Conservation (phyloP, 352 stramenopile species). For the Peronosclerospora sorghi region DNA sequence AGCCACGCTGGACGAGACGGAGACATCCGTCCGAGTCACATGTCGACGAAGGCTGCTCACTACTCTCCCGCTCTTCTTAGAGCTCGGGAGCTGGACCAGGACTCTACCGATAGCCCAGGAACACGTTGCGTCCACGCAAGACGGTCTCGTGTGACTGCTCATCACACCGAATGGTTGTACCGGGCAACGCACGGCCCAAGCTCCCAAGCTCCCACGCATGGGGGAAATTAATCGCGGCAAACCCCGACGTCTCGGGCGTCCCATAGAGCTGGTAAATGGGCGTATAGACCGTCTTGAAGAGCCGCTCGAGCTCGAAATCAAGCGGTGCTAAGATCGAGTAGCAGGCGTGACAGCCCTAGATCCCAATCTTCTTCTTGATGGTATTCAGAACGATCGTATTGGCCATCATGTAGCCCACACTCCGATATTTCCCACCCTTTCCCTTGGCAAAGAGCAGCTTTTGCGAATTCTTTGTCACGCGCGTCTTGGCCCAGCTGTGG, state of each 20-base stretch:
- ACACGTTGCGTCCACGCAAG: constrained; percentile 59
- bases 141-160: constrained; percentile 54
- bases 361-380: too few species aligned
- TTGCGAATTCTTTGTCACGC: constrained; percentile 64
- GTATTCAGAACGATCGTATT: constrained; percentile 68
- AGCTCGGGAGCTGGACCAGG: too few species aligned
- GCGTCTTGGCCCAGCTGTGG: constrained; percentile 69
- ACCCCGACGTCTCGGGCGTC: constrained; percentile 53
- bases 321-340: constrained; percentile 65
- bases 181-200: constrained; percentile 40
- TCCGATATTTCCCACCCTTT: constrained; percentile 31
- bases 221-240: constrained; percentile 57
- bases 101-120: constrained; percentile 44
- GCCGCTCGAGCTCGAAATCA: constrained; percentile 66
- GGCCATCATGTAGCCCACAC: constrained; percentile 68
- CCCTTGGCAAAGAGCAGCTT: constrained; percentile 49
- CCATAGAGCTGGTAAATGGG: too few species aligned
- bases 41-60: constrained; percentile 8
- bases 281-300: constrained; percentile 81
- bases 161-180: constrained; percentile 51
- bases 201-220: too few species aligned
- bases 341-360: too few species aligned
- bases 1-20: constrained; percentile 38
- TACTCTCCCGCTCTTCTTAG: too few species aligned
- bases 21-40: constrained; percentile 38